Base-by-base conservation (phyloP, 2,329 filamentous ascomycete species). In the Lachnellula willkommii region DNA sequence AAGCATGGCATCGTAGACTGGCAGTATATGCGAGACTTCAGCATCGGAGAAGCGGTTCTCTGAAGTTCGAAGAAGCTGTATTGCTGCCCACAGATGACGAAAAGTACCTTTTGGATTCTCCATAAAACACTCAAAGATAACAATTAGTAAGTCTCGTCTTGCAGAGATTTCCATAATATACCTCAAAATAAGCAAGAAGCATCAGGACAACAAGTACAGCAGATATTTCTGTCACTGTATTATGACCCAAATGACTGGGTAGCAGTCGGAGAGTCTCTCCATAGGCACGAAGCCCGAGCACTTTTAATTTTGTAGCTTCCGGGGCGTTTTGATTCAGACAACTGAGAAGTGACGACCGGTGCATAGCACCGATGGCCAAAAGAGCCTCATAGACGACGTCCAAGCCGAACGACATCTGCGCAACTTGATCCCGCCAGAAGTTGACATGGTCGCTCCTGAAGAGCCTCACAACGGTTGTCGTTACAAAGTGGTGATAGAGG, bases 401-500 rank as follows among this genome's bases (percentile, higher is more conserved):
- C 6, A 60, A 28, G 15, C 55, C 62, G 52, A 45, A 58, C 6
- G 59, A 62, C 54, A 62, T 63, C 35, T 63, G 62, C 28, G 60
- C 62, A 22, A 63, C 62, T 20, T 65, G 54, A 46, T 65, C 62
- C 14, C 62, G 53, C 61, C 62, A 65, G 24, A 65, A 65, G 1
- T 17, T 47, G 6, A 63, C 39, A 49, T 65, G 62, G 39, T 65
- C 62, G 15, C 36, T 22, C 32, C 62, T 45, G 26, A 65, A 65
- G 15, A 64, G 48, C 4, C 58, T 20, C 2, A 54, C 36, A 1
- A 52, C 62, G 3, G 61, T 65, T n/a, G 54, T 57, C 9, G 62
- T 65, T 2, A 65, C 60, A 49, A 65, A 65, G 46, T 65, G 62
- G 42, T 65, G 62, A 54, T 65, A 65, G 11, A 65, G 50, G 12